A percentile compares a stretch with the other conserved stretches of the same genome.
phyloP scores from a whole-genome alignment of 2,329 filamentous ascomycete genomes.

The Orbilia javanica region DNA sequence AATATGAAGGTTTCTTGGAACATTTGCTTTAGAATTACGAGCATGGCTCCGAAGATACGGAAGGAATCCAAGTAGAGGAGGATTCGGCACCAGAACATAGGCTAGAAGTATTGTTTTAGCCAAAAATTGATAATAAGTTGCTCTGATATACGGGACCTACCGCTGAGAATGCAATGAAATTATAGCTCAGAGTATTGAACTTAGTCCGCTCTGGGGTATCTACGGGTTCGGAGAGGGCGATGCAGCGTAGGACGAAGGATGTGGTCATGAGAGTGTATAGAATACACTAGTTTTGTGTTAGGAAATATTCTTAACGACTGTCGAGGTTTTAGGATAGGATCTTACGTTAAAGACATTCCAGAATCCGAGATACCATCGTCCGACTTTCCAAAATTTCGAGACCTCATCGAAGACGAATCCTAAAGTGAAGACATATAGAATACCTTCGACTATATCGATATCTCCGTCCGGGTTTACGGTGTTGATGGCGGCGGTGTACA shows the following conservation, averaged over 20 bases:
- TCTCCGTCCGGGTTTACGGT: slow-evolving; percentile 88
- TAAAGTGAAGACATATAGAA: slow-evolving; percentile 90
- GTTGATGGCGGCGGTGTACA: slow-evolving; percentile 94
- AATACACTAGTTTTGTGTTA: slow-evolving; percentile 63
- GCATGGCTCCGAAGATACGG: slow-evolving; percentile 97
- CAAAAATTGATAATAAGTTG: neutral
- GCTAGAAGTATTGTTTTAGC: slow-evolving; percentile 64
- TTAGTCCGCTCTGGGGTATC: slow-evolving; percentile 69
- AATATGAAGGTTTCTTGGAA: slow-evolving; percentile 73
- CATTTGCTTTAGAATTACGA: slow-evolving; percentile 85
- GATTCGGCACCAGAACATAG: slow-evolving; percentile 96
- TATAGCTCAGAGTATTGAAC: slow-evolving; percentile 88
- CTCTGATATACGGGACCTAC: slow-evolving; percentile 8
- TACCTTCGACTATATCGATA: slow-evolving; percentile 83
- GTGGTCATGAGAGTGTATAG: slow-evolving; percentile 83
- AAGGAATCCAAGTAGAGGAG: slow-evolving; percentile 91
- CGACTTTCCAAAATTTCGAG: slow-evolving; percentile 93
- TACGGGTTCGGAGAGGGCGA: slow-evolving; percentile 76
- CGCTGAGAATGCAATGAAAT: slow-evolving; percentile 90
- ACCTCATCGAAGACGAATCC: slow-evolving; percentile 91
- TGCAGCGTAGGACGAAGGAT: slow-evolving; percentile 82
- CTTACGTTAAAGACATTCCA: slow-evolving; percentile 93
- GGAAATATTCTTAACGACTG: neutral
- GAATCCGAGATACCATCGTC: slow-evolving; percentile 89
- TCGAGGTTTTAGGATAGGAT: neutral